Conservation (phyloP, 805 yeast species). For the fission yeast (Schizosaccharomyces pombe) region DNA sequence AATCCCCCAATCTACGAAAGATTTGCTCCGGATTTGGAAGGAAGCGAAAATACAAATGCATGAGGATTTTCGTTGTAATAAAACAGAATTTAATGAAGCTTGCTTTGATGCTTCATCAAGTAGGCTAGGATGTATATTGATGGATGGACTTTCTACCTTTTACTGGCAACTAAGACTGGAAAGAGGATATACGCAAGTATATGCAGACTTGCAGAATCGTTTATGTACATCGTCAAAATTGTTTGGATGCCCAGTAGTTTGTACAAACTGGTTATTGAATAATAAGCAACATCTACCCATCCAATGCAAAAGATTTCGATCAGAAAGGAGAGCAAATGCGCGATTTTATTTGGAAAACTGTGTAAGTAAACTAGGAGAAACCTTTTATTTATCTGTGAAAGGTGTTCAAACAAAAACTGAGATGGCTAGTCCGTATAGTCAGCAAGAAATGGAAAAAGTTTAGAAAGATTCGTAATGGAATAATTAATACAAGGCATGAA, state of each 20-base stretch:
- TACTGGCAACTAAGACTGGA: not conserved
- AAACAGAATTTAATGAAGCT: too few relatives aligned
- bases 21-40: too few relatives aligned
- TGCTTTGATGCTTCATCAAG: too few relatives aligned
- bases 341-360: not conserved
- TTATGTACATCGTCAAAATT: not conserved
- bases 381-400: not conserved
- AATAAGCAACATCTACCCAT: not conserved
- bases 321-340: not conserved
- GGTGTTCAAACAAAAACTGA: too few relatives aligned
- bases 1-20: too few relatives aligned
- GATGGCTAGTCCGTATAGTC: too few relatives aligned
- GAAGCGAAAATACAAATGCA: too few relatives aligned
- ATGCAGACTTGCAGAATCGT: not conserved
- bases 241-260: not conserved
- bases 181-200: not conserved
- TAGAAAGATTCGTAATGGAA: too few relatives aligned
- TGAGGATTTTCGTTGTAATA: too few relatives aligned
- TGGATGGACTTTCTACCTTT: not conserved
- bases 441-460: not conserved
- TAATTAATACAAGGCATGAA: too few relatives aligned
- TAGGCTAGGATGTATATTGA: not conserved
- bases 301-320: not conserved
- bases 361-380: not conserved
- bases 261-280: not conserved